Evolutionary conservation across 2,329 filamentous ascomycete genomes (phyloP).

Genomic region (Colletotrichum paranaense): DNA sequence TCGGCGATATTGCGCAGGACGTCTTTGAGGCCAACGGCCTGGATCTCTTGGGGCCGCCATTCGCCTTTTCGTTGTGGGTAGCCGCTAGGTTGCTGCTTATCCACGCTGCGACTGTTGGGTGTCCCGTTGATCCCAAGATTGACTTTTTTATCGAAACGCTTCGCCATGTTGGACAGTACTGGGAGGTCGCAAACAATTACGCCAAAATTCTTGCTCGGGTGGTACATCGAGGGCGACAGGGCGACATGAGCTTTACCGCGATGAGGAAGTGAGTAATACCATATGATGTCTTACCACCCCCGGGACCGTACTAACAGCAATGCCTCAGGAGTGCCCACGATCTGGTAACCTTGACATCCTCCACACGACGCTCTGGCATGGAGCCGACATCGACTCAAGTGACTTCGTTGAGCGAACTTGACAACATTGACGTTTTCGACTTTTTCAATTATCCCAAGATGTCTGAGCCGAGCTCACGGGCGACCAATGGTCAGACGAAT

Average conservation of each 20-base stretch:
- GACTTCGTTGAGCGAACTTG: conserved; percentile 52
- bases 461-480: conserved; percentile 33
- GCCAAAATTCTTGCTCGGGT: conserved; percentile 53
- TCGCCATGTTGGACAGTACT: conserved; percentile 53
- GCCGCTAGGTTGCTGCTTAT: conserved; percentile 53
- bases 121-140: conserved; percentile 50
- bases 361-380: conserved; percentile 48
- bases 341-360: conserved; percentile 49
- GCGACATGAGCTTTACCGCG: conserved; percentile 49
- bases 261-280: conserved; percentile 52
- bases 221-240: conserved; percentile 49
- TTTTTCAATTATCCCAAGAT: conserved; percentile 57
- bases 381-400: conserved; percentile 52
- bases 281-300: not conserved
- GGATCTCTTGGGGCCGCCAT: conserved; percentile 55
- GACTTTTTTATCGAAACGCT: conserved; percentile 58
- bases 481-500: conserved; percentile 39
- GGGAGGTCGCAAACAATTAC: conserved; percentile 56
- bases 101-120: conserved; percentile 52
- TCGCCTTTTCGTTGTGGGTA: conserved; percentile 58
- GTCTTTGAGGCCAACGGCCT: conserved; percentile 56
- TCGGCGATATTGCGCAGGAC: conserved; percentile 55
- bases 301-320: conserved; percentile 22
- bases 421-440: conserved; percentile 57
- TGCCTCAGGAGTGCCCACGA: conserved; percentile 50